Evolutionary conservation across 495 filamentous ascomycete species (phyloP).

Genomic region (Penicillium bovifimosum): DNA sequence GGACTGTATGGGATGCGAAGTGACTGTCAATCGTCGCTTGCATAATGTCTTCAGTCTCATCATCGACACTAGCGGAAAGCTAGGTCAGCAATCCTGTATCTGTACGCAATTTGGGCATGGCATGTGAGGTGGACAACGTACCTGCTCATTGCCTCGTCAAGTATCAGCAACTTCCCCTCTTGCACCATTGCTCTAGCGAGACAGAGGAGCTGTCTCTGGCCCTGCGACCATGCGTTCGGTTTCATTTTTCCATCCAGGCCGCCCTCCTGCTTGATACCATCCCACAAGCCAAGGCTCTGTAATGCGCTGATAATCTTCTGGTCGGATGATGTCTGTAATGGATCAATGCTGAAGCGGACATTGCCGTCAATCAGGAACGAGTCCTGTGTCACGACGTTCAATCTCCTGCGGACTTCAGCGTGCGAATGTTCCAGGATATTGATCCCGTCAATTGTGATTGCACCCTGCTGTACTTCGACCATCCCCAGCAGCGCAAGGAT

Average conservation of each 20-base stretch:
- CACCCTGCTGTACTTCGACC: conserved; percentile 29
- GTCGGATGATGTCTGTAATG: conserved; percentile 18
- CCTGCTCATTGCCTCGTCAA: not conserved
- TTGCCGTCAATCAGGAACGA: conserved; percentile 47
- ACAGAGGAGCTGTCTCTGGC: not conserved
- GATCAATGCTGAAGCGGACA: conserved; percentile 44
- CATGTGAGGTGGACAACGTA: too few species aligned
- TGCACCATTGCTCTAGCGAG: not conserved
- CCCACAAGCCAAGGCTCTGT: conserved; percentile 34
- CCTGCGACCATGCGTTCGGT: conserved; percentile 28
- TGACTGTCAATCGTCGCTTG: conserved; percentile 26
- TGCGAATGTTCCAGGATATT: conserved; percentile 33
- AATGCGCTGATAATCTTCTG: conserved; percentile 23
- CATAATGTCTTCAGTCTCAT: conserved; percentile 23
- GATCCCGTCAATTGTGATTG: conserved; percentile 37
- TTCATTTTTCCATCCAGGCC: conserved; percentile 37
- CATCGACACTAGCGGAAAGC: conserved; percentile 17
- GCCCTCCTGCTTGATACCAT: conserved; percentile 31
- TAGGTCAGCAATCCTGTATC: not conserved
- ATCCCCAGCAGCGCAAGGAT: conserved; percentile 40
- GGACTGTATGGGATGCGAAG: conserved; percentile 34
- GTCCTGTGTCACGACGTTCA: conserved; percentile 47
- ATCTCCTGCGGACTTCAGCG: conserved; percentile 23
- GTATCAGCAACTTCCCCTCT: not conserved
- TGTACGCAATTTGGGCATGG: too few species aligned